Evolutionary conservation across 352 stramenopile species (phyloP).

Genomic region (Globisporangium lucens): DNA sequence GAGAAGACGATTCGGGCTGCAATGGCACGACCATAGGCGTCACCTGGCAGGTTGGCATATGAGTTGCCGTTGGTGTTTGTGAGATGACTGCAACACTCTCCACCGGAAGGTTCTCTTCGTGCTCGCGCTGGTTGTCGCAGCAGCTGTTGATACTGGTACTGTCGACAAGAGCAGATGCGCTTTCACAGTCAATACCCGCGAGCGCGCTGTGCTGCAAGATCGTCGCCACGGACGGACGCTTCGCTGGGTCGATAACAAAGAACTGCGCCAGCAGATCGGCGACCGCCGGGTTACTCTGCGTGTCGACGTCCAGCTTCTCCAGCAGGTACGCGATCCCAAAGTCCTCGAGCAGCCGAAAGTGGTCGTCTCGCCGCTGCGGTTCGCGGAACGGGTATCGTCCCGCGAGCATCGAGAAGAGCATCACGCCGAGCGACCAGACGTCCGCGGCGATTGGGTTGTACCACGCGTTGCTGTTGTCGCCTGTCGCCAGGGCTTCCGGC

Average conservation of each 20-base stretch:
- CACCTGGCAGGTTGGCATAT: background rate
- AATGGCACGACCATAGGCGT: background rate
- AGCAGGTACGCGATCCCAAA: conserved; percentile 67
- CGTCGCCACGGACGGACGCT: conserved; percentile 37
- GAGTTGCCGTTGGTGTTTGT: background rate
- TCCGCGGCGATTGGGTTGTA: conserved; percentile 70
- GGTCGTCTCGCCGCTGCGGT: conserved; percentile 45
- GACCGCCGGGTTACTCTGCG: conserved; percentile 29
- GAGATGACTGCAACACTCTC: background rate
- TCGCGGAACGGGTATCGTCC: conserved; percentile 64
- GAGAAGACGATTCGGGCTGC: background rate
- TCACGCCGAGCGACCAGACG: conserved; percentile 80
- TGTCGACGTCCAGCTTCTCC: conserved; percentile 62
- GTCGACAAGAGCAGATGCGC: background rate
- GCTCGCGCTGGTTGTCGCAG: background rate
- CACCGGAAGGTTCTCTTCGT: background rate
- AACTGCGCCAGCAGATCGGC: conserved; percentile 54
- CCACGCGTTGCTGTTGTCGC: conserved; percentile 14
- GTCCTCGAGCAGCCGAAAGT: conserved; percentile 53
- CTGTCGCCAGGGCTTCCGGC: conserved; percentile 49
- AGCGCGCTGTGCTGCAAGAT: conserved; percentile 41
- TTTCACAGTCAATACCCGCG: conserved; percentile 4
- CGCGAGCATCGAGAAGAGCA: conserved; percentile 72
- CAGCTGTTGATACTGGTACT: background rate
- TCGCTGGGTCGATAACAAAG: conserved; percentile 44